Evolutionary conservation across 2,329 filamentous ascomycete species (phyloP).

Genomic region (Talaromyces marneffei): DNA sequence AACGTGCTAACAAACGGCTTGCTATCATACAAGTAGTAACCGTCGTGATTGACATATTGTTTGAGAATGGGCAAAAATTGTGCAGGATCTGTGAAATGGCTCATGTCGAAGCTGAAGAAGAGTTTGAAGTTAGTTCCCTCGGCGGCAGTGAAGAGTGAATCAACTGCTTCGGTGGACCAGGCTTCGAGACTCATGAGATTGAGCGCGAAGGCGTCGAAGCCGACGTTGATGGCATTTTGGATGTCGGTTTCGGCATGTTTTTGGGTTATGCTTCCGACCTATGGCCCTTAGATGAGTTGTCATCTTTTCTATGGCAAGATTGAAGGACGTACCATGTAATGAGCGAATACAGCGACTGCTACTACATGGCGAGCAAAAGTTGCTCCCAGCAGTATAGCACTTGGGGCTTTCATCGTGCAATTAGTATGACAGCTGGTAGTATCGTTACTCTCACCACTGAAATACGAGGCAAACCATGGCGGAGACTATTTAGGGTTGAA

Average conservation of each 20-base stretch:
- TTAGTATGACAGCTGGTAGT: background rate
- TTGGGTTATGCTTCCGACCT: constrained; percentile 19
- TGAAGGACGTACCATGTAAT: constrained; percentile 13
- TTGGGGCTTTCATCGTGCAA: background rate
- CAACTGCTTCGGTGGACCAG: constrained; percentile 26
- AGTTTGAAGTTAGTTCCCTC: constrained; percentile 27
- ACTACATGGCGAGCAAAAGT: constrained; percentile 1
- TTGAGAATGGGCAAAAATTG: constrained; percentile 25
- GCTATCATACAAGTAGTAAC: constrained; percentile 26
- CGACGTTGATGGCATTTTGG: constrained; percentile 23
- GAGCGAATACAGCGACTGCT: constrained; percentile 13
- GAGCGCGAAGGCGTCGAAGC: constrained; percentile 32
- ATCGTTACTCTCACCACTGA: background rate
- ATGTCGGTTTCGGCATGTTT: constrained; percentile 18
- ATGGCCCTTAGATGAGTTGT: background rate
- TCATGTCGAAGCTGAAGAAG: constrained; percentile 36
- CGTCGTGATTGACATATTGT: constrained; percentile 18
- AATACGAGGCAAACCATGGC: background rate
- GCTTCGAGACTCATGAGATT: constrained; percentile 23
- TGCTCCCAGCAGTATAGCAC: background rate
- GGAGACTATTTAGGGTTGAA: background rate
- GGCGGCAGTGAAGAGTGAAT: constrained; percentile 28
- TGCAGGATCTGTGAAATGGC: constrained; percentile 20
- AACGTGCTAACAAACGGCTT: constrained; percentile 31
- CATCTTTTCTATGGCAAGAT: background rate